These are phyloP conservation scores for Euphorbia schlechtendalii DNA, from an alignment of 441 rosid genomes.

Conservation along the genomic window DNA sequence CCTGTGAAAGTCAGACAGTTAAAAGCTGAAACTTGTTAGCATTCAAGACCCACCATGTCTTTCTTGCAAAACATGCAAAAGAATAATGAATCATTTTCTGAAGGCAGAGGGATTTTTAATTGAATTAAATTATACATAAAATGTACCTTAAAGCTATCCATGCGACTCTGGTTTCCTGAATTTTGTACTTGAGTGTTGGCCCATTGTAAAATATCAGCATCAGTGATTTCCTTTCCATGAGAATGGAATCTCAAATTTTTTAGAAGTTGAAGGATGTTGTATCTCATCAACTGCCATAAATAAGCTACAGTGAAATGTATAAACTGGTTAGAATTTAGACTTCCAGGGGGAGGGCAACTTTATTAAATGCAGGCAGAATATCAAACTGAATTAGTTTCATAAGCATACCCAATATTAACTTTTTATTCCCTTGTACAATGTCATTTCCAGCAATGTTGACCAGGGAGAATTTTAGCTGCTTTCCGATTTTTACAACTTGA, in stretches of 20 bases:
- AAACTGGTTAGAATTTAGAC: slow-evolving; percentile 3
- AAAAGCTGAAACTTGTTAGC: background rate
- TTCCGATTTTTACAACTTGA: slow-evolving; percentile 45
- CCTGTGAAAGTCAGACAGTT: slow-evolving; percentile 36
- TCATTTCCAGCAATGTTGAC: slow-evolving; percentile 52
- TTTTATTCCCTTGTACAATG: slow-evolving; percentile 46
- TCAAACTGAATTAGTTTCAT: background rate
- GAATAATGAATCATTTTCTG: too few relatives aligned
- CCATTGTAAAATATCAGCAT: slow-evolving; percentile 79
- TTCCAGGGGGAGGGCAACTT: background rate
- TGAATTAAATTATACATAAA: background rate
- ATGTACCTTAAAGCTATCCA: slow-evolving; percentile 57
- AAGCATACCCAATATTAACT: slow-evolving; percentile 40
- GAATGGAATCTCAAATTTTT: slow-evolving; percentile 72
- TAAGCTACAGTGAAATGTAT: slow-evolving; percentile 42
- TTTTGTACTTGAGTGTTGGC: slow-evolving; percentile 71
- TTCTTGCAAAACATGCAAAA: background rate
- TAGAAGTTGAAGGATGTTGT: slow-evolving; percentile 81
- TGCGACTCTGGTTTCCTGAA: slow-evolving; percentile 56
- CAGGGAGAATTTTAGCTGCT: slow-evolving; percentile 41
- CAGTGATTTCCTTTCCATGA: slow-evolving; percentile 79
- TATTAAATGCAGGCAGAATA: background rate
- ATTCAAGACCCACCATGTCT: background rate
- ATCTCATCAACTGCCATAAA: slow-evolving; percentile 98
- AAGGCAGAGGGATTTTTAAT: background rate